Conservation (phyloP, 108 stramenopile species). For the Fragilaria radians region DNA sequence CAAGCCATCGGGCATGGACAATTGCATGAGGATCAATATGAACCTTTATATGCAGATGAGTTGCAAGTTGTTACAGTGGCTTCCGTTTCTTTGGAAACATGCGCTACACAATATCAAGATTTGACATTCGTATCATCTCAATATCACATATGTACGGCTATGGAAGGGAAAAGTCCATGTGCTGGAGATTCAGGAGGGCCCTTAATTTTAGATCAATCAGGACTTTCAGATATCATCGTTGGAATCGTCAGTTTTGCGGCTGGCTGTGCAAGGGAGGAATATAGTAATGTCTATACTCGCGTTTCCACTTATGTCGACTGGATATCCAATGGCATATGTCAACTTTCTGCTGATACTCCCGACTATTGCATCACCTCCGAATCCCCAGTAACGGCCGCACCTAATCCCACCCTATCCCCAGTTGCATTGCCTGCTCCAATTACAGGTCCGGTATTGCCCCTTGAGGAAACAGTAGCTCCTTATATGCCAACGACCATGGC, state of each 20-base stretch:
- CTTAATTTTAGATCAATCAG: slow-evolving; percentile 8
- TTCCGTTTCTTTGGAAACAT: not conserved
- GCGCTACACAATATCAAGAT: not conserved
- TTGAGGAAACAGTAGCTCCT: too few species aligned
- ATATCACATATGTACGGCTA: slow-evolving; percentile 35
- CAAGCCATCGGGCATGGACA: not conserved
- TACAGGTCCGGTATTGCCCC: too few species aligned
- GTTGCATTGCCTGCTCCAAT: not conserved
- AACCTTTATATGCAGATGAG: not conserved
- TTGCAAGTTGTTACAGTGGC: not conserved
- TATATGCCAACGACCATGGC: too few species aligned
- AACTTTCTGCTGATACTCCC: not conserved
- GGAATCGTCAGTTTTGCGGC: slow-evolving; percentile 36
- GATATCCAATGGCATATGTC: slow-evolving; percentile 15
- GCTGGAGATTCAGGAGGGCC: slow-evolving; percentile 57
- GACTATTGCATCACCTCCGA: not conserved
- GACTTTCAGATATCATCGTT: not conserved
- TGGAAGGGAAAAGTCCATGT: slow-evolving; percentile 31
- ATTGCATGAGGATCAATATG: not conserved
- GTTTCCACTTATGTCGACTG: slow-evolving; percentile 9
- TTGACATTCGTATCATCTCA: not conserved
- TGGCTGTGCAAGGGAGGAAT: slow-evolving; percentile 30
- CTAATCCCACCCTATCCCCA: not conserved
- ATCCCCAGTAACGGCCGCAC: not conserved
- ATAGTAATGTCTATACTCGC: slow-evolving; percentile 30